Evolutionary conservation across 2,329 filamentous ascomycete genomes (phyloP), one percentile per base, ranked within the genome.

Genomic region (Aureobasidium sp.): DNA sequence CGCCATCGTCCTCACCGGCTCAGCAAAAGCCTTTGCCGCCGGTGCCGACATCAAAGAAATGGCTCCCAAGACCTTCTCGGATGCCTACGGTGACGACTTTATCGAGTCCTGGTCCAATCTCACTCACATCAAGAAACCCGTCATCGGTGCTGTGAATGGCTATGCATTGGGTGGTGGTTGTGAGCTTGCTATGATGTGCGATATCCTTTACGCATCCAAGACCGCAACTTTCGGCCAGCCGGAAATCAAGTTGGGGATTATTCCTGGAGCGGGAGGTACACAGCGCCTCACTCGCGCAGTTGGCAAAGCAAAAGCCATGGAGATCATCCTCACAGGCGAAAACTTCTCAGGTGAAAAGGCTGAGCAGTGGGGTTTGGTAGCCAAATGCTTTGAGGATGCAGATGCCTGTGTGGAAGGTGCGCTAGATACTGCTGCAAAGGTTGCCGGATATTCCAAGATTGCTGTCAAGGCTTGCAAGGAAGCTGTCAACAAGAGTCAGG

Each of bases 11-110:
- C 81, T 99, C 63, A 97, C 94, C 0, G 94, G 94, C 61, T 95
- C 88, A 50, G 82, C 91, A 67, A 91, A 88, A 76, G 92, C 93
- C 46, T 99, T 97, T 72, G 93, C 93, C 73, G 93, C 94, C 48
- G 94, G 94, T 57, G 94, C 94, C 65, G 94, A 99, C 76, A 99
- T 99, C 80, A 97, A 97, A 77, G 94, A 99, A 78, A 99, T 99
- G 94, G 89, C 91, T 34, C 87, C 91, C 64, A 85, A 97, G 43
- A 92, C 87, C 61, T 99, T 99, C 78, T 84, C 89, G 66, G 81
- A 87, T 67, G 93, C 94, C 43, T 97, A 97, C 79, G 89, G 85
- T 52, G 85, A 81, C 68, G 90, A 95, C 72, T 99, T 99, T 76
- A 97, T 99, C 76, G 92, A 96, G 74, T 86, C 86, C 10, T 99